These are phyloP conservation scores for Phytophthora meadii DNA, from an alignment of 352 stramenopile genomes.

Conservation along the genomic window DNA sequence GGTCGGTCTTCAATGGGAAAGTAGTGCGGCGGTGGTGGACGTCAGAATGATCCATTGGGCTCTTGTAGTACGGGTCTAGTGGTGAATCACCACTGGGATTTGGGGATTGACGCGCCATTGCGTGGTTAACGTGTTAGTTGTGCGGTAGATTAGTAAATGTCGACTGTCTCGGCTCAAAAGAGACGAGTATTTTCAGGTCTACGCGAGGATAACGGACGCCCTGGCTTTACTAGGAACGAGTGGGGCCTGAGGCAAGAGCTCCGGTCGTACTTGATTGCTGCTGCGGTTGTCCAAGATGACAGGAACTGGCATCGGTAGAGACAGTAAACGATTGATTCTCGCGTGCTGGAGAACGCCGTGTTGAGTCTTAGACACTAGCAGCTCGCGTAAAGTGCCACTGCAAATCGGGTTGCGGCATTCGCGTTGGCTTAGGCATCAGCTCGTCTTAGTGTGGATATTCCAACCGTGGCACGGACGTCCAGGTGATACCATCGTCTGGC, in stretches of 20 bases:
- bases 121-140: not conserved
- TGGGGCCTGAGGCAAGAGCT: not conserved
- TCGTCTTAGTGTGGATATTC: not conserved
- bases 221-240: not conserved
- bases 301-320: not conserved
- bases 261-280: not conserved
- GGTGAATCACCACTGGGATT: not conserved
- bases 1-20: conserved; percentile 46
- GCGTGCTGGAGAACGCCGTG: not conserved
- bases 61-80: not conserved
- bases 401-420: not conserved
- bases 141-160: not conserved
- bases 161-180: not conserved
- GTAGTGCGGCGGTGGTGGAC: conserved; percentile 51
- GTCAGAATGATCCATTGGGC: conserved; percentile 14
- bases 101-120: not conserved
- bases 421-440: not conserved
- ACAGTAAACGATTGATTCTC: not conserved
- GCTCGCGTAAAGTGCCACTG: not conserved
- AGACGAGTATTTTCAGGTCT: not conserved
- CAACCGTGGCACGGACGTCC: not conserved
- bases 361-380: not conserved
- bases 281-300: not conserved
- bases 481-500: conserved; percentile 4
- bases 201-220: not conserved